These are phyloP conservation scores for Fusarium decemcellulare DNA, from an alignment of 2,329 filamentous ascomycete genomes.

Conservation along the genomic window DNA sequence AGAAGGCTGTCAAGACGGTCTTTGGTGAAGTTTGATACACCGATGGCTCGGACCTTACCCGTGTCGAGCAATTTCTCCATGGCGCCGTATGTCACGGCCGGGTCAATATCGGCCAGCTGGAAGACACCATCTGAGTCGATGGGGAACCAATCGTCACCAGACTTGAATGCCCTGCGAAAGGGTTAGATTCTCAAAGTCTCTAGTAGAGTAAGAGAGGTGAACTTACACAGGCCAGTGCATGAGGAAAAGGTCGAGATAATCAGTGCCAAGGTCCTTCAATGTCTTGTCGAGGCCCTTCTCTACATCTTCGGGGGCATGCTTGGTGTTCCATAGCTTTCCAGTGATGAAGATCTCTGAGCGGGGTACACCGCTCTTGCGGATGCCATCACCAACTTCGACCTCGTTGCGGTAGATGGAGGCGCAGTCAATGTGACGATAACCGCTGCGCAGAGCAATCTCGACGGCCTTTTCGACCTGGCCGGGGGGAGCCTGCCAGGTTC, in stretches of 20 bases:
- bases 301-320: constrained; percentile 63
- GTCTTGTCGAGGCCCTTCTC: constrained; percentile 62
- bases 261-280: constrained; percentile 61
- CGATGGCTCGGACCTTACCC: constrained; percentile 61
- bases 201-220: not conserved
- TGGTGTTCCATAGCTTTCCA: constrained; percentile 74
- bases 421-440: constrained; percentile 61
- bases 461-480: constrained; percentile 58
- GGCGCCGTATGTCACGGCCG: constrained; percentile 58
- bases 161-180: constrained; percentile 61
- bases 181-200: not conserved
- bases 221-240: constrained; percentile 26
- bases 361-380: constrained; percentile 55
- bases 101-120: constrained; percentile 67
- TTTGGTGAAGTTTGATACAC: constrained; percentile 65
- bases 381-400: constrained; percentile 56
- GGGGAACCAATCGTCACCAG: constrained; percentile 61
- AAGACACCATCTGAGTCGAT: constrained; percentile 74
- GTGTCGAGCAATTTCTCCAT: constrained; percentile 57
- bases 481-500: constrained; percentile 75
- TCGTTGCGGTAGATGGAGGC: constrained; percentile 63
- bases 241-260: constrained; percentile 60
- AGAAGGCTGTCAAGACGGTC: constrained; percentile 59
- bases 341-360: constrained; percentile 64
- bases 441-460: constrained; percentile 58